Evolutionary conservation across 1,284 basidiomycete species (phyloP).

Genomic region (Cryptococcus sp.): DNA sequence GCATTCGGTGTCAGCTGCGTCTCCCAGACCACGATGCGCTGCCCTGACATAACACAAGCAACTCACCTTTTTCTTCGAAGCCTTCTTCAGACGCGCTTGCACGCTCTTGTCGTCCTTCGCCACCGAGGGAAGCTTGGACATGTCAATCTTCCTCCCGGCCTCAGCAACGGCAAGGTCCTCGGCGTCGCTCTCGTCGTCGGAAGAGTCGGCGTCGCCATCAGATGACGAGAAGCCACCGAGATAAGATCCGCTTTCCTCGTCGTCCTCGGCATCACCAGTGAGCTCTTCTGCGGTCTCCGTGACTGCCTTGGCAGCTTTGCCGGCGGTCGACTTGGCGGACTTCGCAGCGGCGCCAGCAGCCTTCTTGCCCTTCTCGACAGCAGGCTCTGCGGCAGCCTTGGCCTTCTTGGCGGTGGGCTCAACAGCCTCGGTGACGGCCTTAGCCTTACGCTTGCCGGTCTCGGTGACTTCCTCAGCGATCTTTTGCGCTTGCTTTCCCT

Average conservation of each 20-base stretch:
- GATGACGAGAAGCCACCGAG: conserved; percentile 67
- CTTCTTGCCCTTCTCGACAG: conserved; percentile 19
- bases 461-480: conserved; percentile 15
- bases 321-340: conserved; percentile 21
- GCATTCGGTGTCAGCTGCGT: conserved; percentile 3
- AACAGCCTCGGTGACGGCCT: conserved; percentile 18
- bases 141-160: conserved; percentile 58
- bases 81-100: conserved; percentile 76
- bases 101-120: conserved; percentile 81
- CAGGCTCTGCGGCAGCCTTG: conserved; percentile 13
- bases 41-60: not conserved
- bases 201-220: conserved; percentile 67
- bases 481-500: conserved; percentile 11
- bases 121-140: conserved; percentile 72
- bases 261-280: conserved; percentile 25
- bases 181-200: conserved; percentile 71
- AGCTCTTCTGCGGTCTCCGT: conserved; percentile 29
- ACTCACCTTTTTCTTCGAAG: conserved; percentile 74
- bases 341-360: conserved; percentile 23
- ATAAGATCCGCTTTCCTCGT: conserved; percentile 55
- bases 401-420: conserved; percentile 21
- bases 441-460: conserved; percentile 18
- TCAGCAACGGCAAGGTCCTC: conserved; percentile 57
- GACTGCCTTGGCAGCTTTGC: conserved; percentile 22
- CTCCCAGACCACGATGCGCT: not conserved